A percentile compares a stretch with the other conserved stretches of the same genome.
Conservation (phyloP, 2,329 filamentous ascomycete species). For the Diaporthe sp. region DNA sequence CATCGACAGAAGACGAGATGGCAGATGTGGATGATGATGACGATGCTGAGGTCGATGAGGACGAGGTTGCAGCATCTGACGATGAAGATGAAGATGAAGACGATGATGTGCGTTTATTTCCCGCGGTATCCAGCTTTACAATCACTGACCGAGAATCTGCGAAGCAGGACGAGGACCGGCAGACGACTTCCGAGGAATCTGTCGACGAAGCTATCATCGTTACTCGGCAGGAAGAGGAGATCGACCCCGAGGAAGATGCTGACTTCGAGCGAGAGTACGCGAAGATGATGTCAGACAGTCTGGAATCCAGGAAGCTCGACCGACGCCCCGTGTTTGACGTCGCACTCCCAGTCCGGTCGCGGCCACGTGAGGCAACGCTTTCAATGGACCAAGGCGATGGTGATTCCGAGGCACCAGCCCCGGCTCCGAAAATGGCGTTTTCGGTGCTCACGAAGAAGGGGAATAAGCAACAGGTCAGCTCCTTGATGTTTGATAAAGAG, state of each 20-base stretch:
- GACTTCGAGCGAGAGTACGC: conserved; percentile 98
- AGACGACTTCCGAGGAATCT: conserved; percentile 68
- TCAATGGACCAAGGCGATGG: conserved; percentile 53
- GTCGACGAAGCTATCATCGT: conserved; percentile 94
- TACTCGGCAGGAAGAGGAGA: conserved; percentile 88
- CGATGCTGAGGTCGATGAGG: conserved; percentile 69
- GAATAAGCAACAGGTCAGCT: conserved; percentile 87
- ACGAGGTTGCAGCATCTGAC: conserved; percentile 68
- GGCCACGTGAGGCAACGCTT: conserved; percentile 70
- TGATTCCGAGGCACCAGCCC: conserved; percentile 44
- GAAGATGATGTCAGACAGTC: conserved; percentile 97
- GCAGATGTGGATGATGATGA: conserved; percentile 68
- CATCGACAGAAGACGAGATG: conserved; percentile 82
- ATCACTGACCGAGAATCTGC: conserved; percentile 41
- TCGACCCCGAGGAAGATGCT: conserved; percentile 93
- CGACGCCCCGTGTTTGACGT: conserved; percentile 95
- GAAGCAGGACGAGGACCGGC: conserved; percentile 63
- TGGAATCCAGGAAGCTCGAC: conserved; percentile 96
- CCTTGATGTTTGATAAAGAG: neutral
- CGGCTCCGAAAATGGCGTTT: conserved; percentile 89
- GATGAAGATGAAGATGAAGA: conserved; percentile 71
- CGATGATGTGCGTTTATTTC: conserved; percentile 60
- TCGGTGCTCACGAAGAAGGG: conserved; percentile 95
- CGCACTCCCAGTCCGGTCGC: conserved; percentile 89
- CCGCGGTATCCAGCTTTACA: neutral